A percentile compares a stretch with the other conserved stretches of the same genome.
Evolutionary conservation across 2,329 filamentous ascomycete genomes (phyloP).

Genomic region (Endoconidiophora polonica): DNA sequence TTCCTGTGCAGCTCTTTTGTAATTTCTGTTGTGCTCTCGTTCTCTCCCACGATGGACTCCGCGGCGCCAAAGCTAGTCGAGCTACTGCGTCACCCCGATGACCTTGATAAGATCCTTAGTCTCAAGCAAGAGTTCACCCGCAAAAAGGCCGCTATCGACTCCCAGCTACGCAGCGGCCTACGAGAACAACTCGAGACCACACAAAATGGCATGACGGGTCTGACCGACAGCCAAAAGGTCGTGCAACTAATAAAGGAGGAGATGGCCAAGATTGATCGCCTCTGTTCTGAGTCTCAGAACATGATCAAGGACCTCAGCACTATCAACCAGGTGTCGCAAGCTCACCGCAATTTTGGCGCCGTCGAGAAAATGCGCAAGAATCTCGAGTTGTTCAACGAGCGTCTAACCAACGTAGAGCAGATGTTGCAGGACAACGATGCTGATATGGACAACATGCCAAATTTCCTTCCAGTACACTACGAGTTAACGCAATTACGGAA

Average conservation of each 20-base stretch:
- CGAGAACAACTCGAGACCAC: constrained; percentile 89
- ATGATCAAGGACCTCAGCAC: constrained; percentile 95
- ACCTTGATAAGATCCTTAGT: constrained; percentile 84
- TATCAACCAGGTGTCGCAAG: constrained; percentile 81
- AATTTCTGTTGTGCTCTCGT: too few species aligned
- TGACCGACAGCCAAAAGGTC: constrained; percentile 79
- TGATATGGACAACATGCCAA: constrained; percentile 79
- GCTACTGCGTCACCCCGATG: constrained; percentile 85
- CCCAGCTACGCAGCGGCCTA: constrained; percentile 72
- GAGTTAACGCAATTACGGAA: constrained; percentile 82
- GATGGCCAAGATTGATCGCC: constrained; percentile 94
- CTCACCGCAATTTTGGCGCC: constrained; percentile 88
- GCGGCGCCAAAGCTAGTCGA: constrained; percentile 71
- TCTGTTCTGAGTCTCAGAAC: constrained; percentile 91
- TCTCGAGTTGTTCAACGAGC: constrained; percentile 70
- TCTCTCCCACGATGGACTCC: constrained; percentile 37
- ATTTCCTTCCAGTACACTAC: constrained; percentile 77
- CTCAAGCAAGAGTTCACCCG: constrained; percentile 86
- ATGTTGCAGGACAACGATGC: constrained; percentile 72
- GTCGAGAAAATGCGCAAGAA: constrained; percentile 87
- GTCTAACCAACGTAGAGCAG: constrained; percentile 56
- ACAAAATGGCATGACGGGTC: constrained; percentile 77
- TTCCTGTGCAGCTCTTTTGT: too few species aligned
- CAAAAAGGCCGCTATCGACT: constrained; percentile 84
- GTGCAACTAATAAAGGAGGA: constrained; percentile 92